Evolutionary conservation across 441 rosid genomes (phyloP).

Genomic region (Brassica balearica): DNA sequence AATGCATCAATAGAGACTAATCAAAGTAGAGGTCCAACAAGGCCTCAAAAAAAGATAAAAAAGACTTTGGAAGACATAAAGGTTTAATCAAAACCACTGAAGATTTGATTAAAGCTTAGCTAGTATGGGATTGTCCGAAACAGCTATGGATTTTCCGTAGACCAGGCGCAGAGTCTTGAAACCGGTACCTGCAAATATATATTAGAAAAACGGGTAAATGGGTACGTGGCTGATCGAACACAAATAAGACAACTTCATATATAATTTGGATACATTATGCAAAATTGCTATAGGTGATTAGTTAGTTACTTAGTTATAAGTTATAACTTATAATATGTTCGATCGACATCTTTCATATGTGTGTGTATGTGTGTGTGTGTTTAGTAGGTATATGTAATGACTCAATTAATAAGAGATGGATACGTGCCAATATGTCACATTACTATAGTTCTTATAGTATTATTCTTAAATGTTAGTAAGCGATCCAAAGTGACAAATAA

Average conservation of each 20-base stretch:
- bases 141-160: too few species aligned
- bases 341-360: neutral
- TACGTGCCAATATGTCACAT: conserved; percentile 14
- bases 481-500: neutral
- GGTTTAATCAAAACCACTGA: too few species aligned
- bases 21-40: too few species aligned
- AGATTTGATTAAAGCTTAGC: too few species aligned
- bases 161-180: too few species aligned
- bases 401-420: conserved; percentile 8
- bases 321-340: neutral
- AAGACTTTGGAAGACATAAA: too few species aligned
- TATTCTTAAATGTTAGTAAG: conserved; percentile 23
- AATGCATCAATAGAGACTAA: too few species aligned
- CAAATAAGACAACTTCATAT: conserved; percentile 4
- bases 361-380: neutral
- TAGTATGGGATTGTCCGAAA: too few species aligned
- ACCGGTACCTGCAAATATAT: too few species aligned
- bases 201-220: too few species aligned
- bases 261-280: neutral
- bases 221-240: neutral
- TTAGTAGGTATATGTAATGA: neutral
- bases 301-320: neutral
- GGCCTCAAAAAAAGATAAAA: too few species aligned
- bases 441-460: neutral
- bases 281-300: neutral